Evolutionary conservation across 257 asterid genomes (phyloP).

Genomic region (Osmanthus fragrans): DNA sequence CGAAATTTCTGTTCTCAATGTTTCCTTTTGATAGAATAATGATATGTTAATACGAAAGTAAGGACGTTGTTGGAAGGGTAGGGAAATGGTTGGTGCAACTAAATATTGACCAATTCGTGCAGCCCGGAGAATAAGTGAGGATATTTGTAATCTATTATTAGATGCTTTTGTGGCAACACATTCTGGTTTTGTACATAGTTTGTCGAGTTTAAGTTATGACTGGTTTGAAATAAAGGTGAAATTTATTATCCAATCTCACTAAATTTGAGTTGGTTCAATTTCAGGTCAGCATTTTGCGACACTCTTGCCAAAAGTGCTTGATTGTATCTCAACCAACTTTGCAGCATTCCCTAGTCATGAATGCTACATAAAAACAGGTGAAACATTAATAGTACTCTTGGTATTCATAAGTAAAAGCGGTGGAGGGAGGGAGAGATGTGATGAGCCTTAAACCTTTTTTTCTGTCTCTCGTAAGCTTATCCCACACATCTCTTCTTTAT

Average conservation of each 20-base stretch:
- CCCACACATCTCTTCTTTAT: constrained; percentile 15
- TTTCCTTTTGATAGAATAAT: neutral
- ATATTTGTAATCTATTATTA: neutral
- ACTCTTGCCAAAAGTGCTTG: constrained; percentile 70
- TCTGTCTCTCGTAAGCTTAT: constrained; percentile 8
- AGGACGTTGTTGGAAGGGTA: neutral
- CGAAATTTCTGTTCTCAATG: neutral
- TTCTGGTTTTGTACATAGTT: neutral
- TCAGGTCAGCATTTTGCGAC: constrained; percentile 69
- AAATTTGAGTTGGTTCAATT: constrained; percentile 24
- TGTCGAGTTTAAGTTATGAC: neutral
- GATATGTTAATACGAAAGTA: neutral
- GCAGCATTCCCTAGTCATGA: constrained; percentile 69
- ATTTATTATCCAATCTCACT: neutral
- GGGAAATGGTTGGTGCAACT: neutral
- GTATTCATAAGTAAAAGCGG: constrained; percentile 15
- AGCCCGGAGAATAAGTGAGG: neutral
- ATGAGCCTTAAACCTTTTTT: constrained; percentile 11
- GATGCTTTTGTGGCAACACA: neutral
- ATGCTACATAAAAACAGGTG: constrained; percentile 92
- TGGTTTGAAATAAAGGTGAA: neutral
- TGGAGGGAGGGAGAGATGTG: neutral
- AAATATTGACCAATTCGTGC: neutral
- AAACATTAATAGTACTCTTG: constrained; percentile 28
- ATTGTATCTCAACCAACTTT: constrained; percentile 64